Evolutionary conservation across 176 grass and related monocot species (phyloP).

Genomic region (Oryza rufipogon): DNA sequence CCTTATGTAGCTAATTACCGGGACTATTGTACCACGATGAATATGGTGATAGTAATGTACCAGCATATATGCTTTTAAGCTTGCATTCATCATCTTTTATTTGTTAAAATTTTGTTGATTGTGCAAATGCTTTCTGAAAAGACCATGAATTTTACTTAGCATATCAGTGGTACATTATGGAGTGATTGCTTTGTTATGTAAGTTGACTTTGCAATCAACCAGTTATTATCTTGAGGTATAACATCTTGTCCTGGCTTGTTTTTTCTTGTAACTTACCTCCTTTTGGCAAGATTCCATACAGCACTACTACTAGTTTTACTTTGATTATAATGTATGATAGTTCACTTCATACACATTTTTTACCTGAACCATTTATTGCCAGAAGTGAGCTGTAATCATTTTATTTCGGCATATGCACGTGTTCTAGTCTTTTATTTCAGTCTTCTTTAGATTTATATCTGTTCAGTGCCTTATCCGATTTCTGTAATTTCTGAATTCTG

Average conservation of each 20-base stretch:
- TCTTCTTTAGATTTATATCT: conserved; percentile 27
- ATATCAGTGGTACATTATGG: conserved; percentile 1
- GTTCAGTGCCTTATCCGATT: background rate
- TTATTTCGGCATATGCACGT: background rate
- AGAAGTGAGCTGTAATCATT: background rate
- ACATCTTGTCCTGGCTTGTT: background rate
- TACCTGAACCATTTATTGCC: background rate
- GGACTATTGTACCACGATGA: conserved; percentile 41
- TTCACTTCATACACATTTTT: background rate
- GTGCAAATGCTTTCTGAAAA: conserved; percentile 7
- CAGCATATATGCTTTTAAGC: conserved; percentile 27
- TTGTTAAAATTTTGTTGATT: background rate
- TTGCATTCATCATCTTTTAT: conserved; percentile 22
- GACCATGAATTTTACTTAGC: conserved; percentile 14
- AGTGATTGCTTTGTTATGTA: conserved; percentile 1
- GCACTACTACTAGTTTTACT: background rate
- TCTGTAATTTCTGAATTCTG: background rate
- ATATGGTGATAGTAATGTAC: conserved; percentile 42
- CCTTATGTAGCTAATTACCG: conserved; percentile 47
- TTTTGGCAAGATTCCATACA: background rate
- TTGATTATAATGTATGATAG: background rate
- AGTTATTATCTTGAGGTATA: background rate
- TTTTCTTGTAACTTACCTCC: background rate
- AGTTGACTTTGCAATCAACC: background rate
- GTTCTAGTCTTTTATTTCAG: conserved; percentile 1